Conservation (phyloP, 768 basidiomycete species). For the Crepidotus variabilis region DNA sequence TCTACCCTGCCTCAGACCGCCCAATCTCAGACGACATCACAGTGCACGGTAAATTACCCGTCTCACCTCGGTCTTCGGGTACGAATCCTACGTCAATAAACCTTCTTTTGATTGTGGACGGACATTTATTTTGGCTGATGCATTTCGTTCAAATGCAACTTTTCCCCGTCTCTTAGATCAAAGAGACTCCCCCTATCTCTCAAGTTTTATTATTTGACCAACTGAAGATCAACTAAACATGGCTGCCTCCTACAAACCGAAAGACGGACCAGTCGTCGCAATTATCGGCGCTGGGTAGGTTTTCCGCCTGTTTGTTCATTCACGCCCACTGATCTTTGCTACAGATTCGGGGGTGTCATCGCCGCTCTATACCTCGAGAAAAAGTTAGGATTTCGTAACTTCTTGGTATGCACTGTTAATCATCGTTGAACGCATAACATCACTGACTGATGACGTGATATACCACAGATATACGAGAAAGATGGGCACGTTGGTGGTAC, state of each 20-base stretch:
- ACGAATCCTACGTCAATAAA: too few species aligned
- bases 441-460: not conserved
- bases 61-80: too few species aligned
- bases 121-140: too few species aligned
- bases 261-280: constrained; percentile 11
- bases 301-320: not conserved
- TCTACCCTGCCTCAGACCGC: too few species aligned
- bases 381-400: constrained; percentile 33
- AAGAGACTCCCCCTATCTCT: too few species aligned
- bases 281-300: constrained; percentile 33
- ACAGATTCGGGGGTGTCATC: constrained; percentile 38
- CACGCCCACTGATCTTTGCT: not conserved
- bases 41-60: too few species aligned
- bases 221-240: too few species aligned
- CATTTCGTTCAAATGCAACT: too few species aligned
- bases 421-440: not conserved
- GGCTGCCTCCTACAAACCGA: not conserved
- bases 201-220: too few species aligned
- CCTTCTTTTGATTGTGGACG: too few species aligned
- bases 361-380: constrained; percentile 39
- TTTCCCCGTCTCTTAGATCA: too few species aligned
- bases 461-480: constrained; percentile 41
- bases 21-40: too few species aligned
- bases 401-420: constrained; percentile 28
- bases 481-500: constrained; percentile 42